Base-by-base conservation (phyloP, 352 stramenopile species). In the Pythium brachiatum region DNA sequence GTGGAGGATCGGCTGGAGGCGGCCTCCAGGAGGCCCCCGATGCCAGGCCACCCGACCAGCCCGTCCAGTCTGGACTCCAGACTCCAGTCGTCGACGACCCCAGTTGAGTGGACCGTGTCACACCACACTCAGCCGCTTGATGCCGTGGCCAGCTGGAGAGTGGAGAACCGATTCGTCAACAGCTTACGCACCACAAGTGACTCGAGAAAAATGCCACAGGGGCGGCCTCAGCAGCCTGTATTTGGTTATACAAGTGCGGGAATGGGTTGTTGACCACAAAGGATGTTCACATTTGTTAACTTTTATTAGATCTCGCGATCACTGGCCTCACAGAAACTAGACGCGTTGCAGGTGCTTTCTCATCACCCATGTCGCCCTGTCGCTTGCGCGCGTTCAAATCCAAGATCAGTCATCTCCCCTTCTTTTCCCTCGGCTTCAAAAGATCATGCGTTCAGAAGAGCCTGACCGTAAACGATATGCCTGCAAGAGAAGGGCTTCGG, bases 361-460 rank as follows among this genome's bases (percentile, higher is more conserved):
- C 12, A 27, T 34, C 34, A 34, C 29, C 20, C 31, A 39, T 27
- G 2, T 2, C 56, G 48, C 5, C 57, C 32, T 27, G 57, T 57
- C 47, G 29, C 13, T 61, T 34, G 25, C 31, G 31, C 18, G 27
- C 44, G 13, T 13, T 60, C 56, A 51, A 66, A 55, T 31, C 51
- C 13, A 46, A 29, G 51, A 54, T 56, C 59, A 66, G 59, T 53
- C 60, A 67, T 67, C 60, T 36, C 59, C 52, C 60, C 48, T 61
- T 67, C 43, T 57, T 26, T 66, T 21, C 46, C 38, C 39, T 26
- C 36, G 20, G 25, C 39, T 39, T 16, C 7, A 53, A 29, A 32
- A n/a, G 48, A 38, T 54, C 50, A 59, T 23, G 50, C 31, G 29
- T 43, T 43, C 43, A 67, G 53, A 67, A 52, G 52, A 44, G 51